Evolutionary conservation across 768 basidiomycete species (phyloP), one percentile per base, ranked within the genome.

Genomic region (Serendipita vermifera): DNA sequence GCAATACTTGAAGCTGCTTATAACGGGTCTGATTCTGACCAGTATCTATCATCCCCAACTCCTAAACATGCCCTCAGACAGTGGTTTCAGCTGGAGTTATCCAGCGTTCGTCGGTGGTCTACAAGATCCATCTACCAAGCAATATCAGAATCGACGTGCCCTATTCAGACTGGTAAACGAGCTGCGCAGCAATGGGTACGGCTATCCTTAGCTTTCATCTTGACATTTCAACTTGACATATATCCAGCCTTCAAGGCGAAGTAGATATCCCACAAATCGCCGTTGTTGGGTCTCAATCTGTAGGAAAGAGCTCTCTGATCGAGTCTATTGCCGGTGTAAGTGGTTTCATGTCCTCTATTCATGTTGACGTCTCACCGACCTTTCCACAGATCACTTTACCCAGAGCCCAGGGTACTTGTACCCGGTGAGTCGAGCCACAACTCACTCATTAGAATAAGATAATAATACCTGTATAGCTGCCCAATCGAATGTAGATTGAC

Each of bases 281-380:
- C 0, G 85, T 86, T 38, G 76, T 85, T 15, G 85, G 85, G 0
- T 75, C 73, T 1, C 85, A 87, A 60, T 83, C 80, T 38, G 82
- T 82, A 0, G 85, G 85, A 0, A 87, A 87, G 62, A 85, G 83
- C 0, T 87, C 85, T 0, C 72, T 87, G 3, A 86, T 87, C 11
- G 85, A 87, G 61, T 76, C 82, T 0, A 85, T 87, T 38, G 83
- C 83, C 0, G 56, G 62, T n/a, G 46, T 51, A 31, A 11, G 24
- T 5, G n/a, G 9, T 26, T 1, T 51, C 5, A 13, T 51, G 26
- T 51, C n/a, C 9, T 29, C 22, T 51, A 22, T n/a, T 20, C 9
- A 51, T 27, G 7, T 22, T 51, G 24, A 22, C n/a, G 9, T n/a
- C 9, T n/a, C 26, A 3, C 17, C 39, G 39, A 31, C 2, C n/a